Percentiles rank a stretch among this genome's conserved stretches.
Conservation (phyloP, 139 green algal species). For the Chlorella sp. region DNA sequence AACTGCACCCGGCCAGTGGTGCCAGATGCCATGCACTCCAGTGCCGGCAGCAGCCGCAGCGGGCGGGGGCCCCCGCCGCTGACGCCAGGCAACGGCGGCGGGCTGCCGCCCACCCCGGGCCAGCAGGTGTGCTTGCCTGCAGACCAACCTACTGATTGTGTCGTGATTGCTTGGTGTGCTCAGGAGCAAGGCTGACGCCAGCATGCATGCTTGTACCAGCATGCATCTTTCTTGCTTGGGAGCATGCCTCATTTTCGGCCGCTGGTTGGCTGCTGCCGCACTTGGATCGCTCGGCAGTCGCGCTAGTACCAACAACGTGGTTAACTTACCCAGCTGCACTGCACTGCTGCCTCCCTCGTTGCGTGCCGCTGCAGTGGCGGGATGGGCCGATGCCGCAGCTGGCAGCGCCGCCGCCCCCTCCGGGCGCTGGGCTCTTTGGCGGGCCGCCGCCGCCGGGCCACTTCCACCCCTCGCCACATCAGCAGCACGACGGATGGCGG, state of each 20-base stretch:
- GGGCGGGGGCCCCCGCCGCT: background rate
- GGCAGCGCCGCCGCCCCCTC: background rate
- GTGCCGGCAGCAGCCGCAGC: background rate
- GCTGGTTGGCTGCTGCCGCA: too few relatives aligned
- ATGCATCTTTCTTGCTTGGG: background rate
- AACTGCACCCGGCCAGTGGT: constrained; percentile 55
- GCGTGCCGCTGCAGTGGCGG: background rate
- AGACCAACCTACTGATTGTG: too few relatives aligned
- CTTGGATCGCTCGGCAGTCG: too few relatives aligned
- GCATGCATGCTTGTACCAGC: too few relatives aligned
- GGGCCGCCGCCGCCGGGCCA: constrained; percentile 17
- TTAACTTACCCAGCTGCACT: background rate
- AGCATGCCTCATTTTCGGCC: too few relatives aligned
- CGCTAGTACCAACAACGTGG: too few relatives aligned
- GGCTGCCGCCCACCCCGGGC: background rate
- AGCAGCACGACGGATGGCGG: background rate
- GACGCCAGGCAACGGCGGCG: background rate
- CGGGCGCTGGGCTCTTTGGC: background rate
- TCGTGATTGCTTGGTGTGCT: background rate
- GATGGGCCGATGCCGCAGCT: background rate
- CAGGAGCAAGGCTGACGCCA: too few relatives aligned
- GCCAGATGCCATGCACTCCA: background rate
- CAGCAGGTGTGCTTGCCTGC: constrained; percentile 1
- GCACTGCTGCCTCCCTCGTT: background rate
- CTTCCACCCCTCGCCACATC: background rate